Conservation (phyloP, 2,329 filamentous ascomycete genomes). For the Pseudopithomyces chartarum region DNA sequence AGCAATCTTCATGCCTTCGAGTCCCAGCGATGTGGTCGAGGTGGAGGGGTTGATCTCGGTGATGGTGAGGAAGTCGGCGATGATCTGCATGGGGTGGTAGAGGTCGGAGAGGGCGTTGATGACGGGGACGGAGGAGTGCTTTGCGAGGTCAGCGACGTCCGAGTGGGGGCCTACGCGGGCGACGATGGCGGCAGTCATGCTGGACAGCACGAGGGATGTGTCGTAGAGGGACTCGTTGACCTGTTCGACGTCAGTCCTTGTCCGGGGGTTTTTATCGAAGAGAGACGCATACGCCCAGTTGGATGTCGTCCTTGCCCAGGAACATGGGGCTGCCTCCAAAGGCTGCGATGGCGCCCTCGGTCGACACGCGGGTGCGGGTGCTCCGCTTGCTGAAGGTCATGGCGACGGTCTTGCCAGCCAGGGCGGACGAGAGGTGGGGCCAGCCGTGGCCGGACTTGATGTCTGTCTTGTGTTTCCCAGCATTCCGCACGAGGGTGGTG, state of each 20-base stretch:
- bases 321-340: constrained; percentile 97
- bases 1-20: constrained; percentile 86
- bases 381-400: constrained; percentile 98
- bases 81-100: constrained; percentile 91
- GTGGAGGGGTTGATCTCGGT: constrained; percentile 72
- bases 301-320: constrained; percentile 92
- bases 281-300: constrained; percentile 76
- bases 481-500: constrained; percentile 81
- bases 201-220: constrained; percentile 90
- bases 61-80: constrained; percentile 93
- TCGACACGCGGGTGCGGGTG: constrained; percentile 90
- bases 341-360: constrained; percentile 85
- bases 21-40: constrained; percentile 61
- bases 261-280: too few relatives aligned
- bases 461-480: constrained; percentile 72
- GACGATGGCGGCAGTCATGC: constrained; percentile 57
- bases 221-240: constrained; percentile 96
- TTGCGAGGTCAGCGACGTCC: constrained; percentile 55
- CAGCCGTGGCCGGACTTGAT: constrained; percentile 69
- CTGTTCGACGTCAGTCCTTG: constrained; percentile 47
- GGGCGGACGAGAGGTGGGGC: constrained; percentile 63
- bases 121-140: constrained; percentile 55
- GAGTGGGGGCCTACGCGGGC: constrained; percentile 60
- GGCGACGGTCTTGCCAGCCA: constrained; percentile 81
- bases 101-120: constrained; percentile 75